phyloP scores from a whole-genome alignment of 371 early-diverging fungal species.

The Gilbertella persicaria region DNA sequence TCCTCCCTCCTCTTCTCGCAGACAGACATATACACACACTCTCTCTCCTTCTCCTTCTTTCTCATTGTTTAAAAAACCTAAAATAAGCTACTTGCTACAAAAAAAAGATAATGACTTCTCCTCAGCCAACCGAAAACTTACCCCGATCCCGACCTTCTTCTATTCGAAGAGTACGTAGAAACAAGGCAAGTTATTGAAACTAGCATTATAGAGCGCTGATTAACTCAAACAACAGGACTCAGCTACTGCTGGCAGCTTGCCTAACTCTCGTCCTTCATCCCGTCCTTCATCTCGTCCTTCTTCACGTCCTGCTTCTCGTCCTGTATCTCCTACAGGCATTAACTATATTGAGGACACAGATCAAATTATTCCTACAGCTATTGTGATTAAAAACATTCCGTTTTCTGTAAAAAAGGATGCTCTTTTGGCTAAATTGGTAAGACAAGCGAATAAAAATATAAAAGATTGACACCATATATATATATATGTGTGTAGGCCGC shows the following conservation, averaged over 20 bases:
- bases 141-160: conserved; percentile 29
- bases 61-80: conserved; percentile 8
- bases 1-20: neutral
- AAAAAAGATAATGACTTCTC: conserved; percentile 20
- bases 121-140: conserved; percentile 7
- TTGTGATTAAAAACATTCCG: conserved; percentile 85
- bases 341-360: conserved; percentile 18
- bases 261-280: conserved; percentile 18
- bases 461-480: neutral
- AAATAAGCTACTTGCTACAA: neutral
- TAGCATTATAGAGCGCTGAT: neutral
- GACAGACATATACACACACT: neutral
- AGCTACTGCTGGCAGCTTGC: neutral
- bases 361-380: conserved; percentile 67
- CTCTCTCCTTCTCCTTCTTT: conserved; percentile 2
- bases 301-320: conserved; percentile 30
- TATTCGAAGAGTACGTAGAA: conserved; percentile 21
- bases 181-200: conserved; percentile 2
- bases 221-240: neutral
- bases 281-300: conserved; percentile 19
- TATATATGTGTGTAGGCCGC: conserved; percentile 31
- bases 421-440: conserved; percentile 66
- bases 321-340: conserved; percentile 25
- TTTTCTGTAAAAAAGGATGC: conserved; percentile 78
- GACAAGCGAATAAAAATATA: neutral